Evolutionary conservation across 2,329 filamentous ascomycete species (phyloP), one percentile per base, ranked within the genome.

Genomic region (Dactylonectria macrodidyma): DNA sequence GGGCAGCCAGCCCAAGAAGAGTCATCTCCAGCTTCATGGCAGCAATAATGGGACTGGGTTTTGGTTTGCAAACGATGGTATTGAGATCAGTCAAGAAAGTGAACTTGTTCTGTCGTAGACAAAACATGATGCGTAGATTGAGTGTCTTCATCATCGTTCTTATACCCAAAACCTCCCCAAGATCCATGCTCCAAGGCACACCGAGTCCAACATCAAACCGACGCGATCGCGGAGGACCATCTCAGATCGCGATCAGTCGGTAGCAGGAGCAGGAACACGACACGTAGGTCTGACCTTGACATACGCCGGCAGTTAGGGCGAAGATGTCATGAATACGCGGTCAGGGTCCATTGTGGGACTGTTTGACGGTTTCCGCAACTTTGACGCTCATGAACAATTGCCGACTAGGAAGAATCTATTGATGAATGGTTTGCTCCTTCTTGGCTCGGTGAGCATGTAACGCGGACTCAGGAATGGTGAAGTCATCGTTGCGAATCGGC

Each of bases 11-110:
- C 8, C 66, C 59, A 16, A 76, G 41, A 19, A 78, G 44, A 10
- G 65, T 57, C 3, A 75, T 38, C 24, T 72, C 50, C n/a, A 76
- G 24, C 66, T 75, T 79, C 78, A 81, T 80, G 30, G 33, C 11
- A 26, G 22, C 7, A 38, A 26, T 7, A 26, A 24, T 4, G 47
- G n/a, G 33, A 57, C 8, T 2, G 26, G 33, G 3, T 14, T 10
- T 33, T 19, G 19, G 19, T 19, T 19, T 30, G 34, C n/a, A 12
- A 54, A 46, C 59, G 41, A 61, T 33, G 36, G 22, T 22, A 30
- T 58, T 47, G n/a, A 2, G 11, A 12, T 38, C 22, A 44, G 44
- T 22, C 10, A 19, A 6, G 19, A 12, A n/a, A 52, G 30, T 51
- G 34, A 44, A 16, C 5, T 36, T 12, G 22, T 24, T 60, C 51